These are phyloP conservation scores for Aureobasidium sp. DNA, from an alignment of 2,329 filamentous ascomycete genomes.

Conservation along the genomic window DNA sequence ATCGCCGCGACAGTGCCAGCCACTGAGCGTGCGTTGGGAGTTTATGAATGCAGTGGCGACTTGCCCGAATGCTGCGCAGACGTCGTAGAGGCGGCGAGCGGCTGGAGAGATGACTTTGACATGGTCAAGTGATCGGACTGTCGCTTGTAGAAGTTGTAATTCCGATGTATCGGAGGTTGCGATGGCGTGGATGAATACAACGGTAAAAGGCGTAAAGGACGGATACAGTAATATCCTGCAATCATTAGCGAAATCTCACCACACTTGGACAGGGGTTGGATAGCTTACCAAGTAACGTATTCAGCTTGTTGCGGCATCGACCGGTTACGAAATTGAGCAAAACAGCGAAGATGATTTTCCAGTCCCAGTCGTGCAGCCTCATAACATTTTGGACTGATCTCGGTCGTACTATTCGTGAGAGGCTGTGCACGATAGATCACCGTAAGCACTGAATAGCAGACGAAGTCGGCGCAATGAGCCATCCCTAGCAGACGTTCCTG, in stretches of 20 bases:
- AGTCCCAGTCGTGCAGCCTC: conserved; percentile 17
- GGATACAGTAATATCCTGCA: conserved; percentile 18
- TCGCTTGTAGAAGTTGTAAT: conserved; percentile 16
- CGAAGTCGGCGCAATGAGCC: conserved; percentile 16
- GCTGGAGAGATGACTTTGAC: conserved; percentile 17
- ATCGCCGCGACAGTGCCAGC: conserved; percentile 18
- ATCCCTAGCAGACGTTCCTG: conserved; percentile 15
- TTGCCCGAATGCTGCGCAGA: conserved; percentile 19
- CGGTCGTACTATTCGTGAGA: conserved; percentile 11
- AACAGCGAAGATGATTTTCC: conserved; percentile 18
- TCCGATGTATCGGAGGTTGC: conserved; percentile 17
- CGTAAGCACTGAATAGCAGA: conserved; percentile 19
- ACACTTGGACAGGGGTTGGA: background rate
- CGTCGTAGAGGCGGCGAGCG: conserved; percentile 16
- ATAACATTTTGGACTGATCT: conserved; percentile 20
- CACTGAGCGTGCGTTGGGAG: conserved; percentile 17
- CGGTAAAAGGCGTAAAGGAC: conserved; percentile 19
- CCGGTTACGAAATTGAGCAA: conserved; percentile 13
- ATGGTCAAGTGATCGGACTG: conserved; percentile 16
- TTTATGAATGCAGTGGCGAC: conserved; percentile 18
- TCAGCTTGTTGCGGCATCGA: conserved; percentile 1
- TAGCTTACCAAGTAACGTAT: conserved; percentile 18
- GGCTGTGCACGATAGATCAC: conserved; percentile 19
- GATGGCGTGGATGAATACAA: conserved; percentile 20
- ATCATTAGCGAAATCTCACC: background rate